Base-by-base conservation (phyloP, 1,139 yeast species). In the Komagataea norvegica region DNA sequence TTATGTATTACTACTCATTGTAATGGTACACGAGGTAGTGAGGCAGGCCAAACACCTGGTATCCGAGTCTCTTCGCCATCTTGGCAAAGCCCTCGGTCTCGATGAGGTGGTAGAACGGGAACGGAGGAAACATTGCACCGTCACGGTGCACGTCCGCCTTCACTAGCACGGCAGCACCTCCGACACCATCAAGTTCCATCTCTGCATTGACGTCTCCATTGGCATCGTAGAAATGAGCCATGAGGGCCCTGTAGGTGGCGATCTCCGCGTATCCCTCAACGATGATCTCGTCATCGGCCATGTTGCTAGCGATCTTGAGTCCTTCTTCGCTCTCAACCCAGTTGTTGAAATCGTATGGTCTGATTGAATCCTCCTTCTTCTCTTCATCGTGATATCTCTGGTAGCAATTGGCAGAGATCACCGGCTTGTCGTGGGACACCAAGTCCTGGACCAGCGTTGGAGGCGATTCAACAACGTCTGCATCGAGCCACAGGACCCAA, bases 101-200 rank as follows among this genome's bases (percentile, higher is more conserved):
- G 49, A 91, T 88, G 63, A 91, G 72, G 59, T 91, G 95, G 61
- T 91, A 89, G 68, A 91, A 91, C 44, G 98, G 93, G 76, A 91
- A 91, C 28, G 94, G 85, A 15, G 98, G 98, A 75, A 91, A 91
- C 96, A 89, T 89, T 41, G 97, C 97, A 37, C 98, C 98, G 60
- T 91, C 98, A 59, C 98, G 75, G 64, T 91, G 98, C 41, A 91
- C 98, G 51, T 88, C 96, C 8, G 97, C 95, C 60, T 89, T 87
- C 25, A 91, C 98, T 63, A 91, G 61, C 25, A 94, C 79, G 30
- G 96, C 95, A 22, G 97, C 95, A 44, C 91, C 97, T 40, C 98
- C 98, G 42, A 91, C 97, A 59, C 98, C 98, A 60, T 91, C 98
- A 44, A 91, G 70, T 26, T 77, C 75, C 83, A 89, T 81, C 56